Evolutionary conservation across 257 asterid genomes (phyloP), one percentile per base, ranked within the genome.

Genomic region (Eustoma russellianum): DNA sequence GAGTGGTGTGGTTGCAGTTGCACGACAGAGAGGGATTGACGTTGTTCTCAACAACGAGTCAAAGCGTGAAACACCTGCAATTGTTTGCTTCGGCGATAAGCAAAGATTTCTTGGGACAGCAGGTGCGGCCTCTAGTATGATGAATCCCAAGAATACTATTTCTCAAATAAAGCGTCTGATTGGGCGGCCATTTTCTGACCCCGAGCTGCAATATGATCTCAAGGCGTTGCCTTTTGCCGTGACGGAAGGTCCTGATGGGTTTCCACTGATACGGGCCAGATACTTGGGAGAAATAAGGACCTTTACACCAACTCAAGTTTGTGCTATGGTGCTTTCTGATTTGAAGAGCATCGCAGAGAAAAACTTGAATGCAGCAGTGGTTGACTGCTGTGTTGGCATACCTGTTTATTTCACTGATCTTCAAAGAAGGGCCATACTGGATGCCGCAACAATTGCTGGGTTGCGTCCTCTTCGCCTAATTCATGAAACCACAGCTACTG

Each of bases 401-500:
- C 98, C 98, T 12, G 75, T 82, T 33, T 91, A 87, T 68, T 87
- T 91, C 71, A 91, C 95, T 5, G 98, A 91, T 53, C 94, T 91
- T 53, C 98, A 91, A 77, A 82, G 98, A 64, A 80, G 96, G 63
- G 92, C 95, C 49, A 90, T 91, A 24, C 51, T 84, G 45, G 98
- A 87, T 76, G 98, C 98, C 33, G 96, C 98, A 33, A 91, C 85
- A 24, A 84, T 91, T 55, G 95, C 98, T 57, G 96, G 96, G 24
- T 70, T 91, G 57, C 96, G 80, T 61, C 96, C 98, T 45, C 90
- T 87, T 70, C 92, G 81, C 69, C 81, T 91, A 44, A 64, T 91
- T 68, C 98, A 91, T n/a, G 98, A 91, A 70, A 91, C 98, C 5
- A 84, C 98, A n/a, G 95, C 98, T 18, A 91, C 98, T 56, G 96